These are phyloP conservation scores for Austropuccinia psidii DNA, from an alignment of 1,284 basidiomycete species.

Conservation along the genomic window DNA sequence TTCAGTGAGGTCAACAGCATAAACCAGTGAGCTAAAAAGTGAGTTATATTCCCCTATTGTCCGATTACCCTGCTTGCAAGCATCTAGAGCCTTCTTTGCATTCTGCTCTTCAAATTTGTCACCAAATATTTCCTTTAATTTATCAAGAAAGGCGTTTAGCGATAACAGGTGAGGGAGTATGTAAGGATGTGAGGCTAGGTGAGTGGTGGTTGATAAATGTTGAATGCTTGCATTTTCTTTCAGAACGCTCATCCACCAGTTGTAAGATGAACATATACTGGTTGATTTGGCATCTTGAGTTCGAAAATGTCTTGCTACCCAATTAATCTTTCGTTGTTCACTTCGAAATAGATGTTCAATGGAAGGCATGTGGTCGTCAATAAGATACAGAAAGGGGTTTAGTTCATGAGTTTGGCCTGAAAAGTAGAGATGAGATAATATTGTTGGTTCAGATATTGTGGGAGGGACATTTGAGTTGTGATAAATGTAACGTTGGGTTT, in stretches of 20 bases:
- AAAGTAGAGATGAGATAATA: not conserved
- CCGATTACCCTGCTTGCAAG: slow-evolving; percentile 7
- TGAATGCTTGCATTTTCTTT: not conserved
- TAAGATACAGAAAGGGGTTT: not conserved
- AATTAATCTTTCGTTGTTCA: slow-evolving; percentile 1
- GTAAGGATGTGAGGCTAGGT: too few relatives aligned
- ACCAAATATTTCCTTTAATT: not conserved
- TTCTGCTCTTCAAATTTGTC: not conserved
- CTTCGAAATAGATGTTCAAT: not conserved
- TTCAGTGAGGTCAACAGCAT: not conserved
- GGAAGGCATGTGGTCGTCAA: not conserved
- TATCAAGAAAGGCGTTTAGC: not conserved
- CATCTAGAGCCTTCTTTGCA: not conserved
- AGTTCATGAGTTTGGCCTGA: not conserved
- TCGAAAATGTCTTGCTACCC: slow-evolving; percentile 6
- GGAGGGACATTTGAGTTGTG: too few relatives aligned
- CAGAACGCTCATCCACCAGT: slow-evolving; percentile 4
- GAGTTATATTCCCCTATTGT: slow-evolving; percentile 6
- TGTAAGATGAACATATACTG: not conserved
- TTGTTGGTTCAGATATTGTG: not conserved
- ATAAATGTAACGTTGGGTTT: too few relatives aligned
- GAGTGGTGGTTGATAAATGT: not conserved
- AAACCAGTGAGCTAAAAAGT: slow-evolving; percentile 9
- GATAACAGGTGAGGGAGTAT: not conserved
- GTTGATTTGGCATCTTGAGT: too few relatives aligned